Evolutionary conservation across 768 basidiomycete genomes (phyloP).

Genomic region (Boletus sensibilis): DNA sequence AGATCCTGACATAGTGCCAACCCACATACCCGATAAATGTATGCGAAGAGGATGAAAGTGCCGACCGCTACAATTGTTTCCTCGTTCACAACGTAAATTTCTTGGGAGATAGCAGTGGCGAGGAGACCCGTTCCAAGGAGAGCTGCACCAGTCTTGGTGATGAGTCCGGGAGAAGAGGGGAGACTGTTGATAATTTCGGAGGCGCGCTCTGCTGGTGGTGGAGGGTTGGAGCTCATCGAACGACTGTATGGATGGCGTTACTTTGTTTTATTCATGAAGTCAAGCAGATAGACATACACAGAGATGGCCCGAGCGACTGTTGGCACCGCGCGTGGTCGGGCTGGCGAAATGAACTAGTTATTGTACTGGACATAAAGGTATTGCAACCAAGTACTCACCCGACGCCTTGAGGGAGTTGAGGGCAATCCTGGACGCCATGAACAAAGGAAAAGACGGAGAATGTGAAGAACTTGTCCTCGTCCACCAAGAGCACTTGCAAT

Average conservation of each 20-base stretch:
- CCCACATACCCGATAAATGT: slow-evolving; percentile 70
- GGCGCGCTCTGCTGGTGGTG: slow-evolving; percentile 82
- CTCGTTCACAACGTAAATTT: slow-evolving; percentile 97
- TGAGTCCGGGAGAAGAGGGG: slow-evolving; percentile 79
- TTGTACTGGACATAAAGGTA: neutral
- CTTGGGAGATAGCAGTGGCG: slow-evolving; percentile 93
- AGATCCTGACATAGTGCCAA: neutral
- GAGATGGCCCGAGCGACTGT: slow-evolving; percentile 45
- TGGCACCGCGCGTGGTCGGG: slow-evolving; percentile 54
- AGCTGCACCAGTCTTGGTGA: slow-evolving; percentile 94
- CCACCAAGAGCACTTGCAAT: slow-evolving; percentile 4
- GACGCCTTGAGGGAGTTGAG: slow-evolving; percentile 61
- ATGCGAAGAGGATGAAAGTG: slow-evolving; percentile 77
- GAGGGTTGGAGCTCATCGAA: slow-evolving; percentile 62
- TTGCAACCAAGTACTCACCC: slow-evolving; percentile 37
- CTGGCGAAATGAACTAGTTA: slow-evolving; percentile 31
- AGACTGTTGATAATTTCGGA: slow-evolving; percentile 86
- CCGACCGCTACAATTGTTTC: slow-evolving; percentile 89
- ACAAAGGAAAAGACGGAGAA: slow-evolving; percentile 6
- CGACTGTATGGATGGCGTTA: slow-evolving; percentile 45
- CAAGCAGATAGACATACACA: slow-evolving; percentile 40
- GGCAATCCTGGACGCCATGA: slow-evolving; percentile 73
- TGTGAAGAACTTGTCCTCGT: slow-evolving; percentile 4
- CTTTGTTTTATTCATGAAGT: slow-evolving; percentile 3
- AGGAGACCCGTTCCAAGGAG: slow-evolving; percentile 86